Percentiles rank a stretch among this genome's conserved stretches.
Conservation (phyloP, 768 basidiomycete genomes). For the Termitomyces sp. region DNA sequence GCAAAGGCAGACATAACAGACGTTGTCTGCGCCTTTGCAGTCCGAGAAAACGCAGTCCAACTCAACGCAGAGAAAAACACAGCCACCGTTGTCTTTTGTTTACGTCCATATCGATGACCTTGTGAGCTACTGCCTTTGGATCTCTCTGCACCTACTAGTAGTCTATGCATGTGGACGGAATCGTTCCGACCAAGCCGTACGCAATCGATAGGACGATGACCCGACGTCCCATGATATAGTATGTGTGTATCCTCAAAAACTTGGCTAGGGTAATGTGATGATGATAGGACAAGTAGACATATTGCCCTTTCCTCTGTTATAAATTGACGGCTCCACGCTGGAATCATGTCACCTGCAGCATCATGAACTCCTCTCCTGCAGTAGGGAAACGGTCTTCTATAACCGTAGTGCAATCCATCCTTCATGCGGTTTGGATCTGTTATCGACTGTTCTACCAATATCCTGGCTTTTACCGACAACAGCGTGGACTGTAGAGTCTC, state of each 20-base stretch:
- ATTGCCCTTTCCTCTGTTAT: too few relatives aligned
- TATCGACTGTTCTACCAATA: too few relatives aligned
- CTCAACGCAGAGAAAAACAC: slow-evolving; percentile 5
- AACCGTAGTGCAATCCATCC: not conserved
- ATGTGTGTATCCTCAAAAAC: not conserved
- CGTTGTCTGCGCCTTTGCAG: slow-evolving; percentile 6
- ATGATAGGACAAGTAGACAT: too few relatives aligned
- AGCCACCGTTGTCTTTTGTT: slow-evolving; percentile 11
- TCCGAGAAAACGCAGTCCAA: not conserved
- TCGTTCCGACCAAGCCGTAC: not conserved
- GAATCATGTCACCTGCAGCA: too few relatives aligned
- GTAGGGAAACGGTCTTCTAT: not conserved
- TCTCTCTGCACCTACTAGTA: not conserved
- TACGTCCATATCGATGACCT: not conserved
- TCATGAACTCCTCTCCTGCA: too few relatives aligned
- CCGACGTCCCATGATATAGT: not conserved
- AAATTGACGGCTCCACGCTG: too few relatives aligned
- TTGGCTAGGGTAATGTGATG: not conserved
- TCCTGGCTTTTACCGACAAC: too few relatives aligned
- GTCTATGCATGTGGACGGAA: not conserved
- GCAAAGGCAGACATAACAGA: slow-evolving; percentile 42
- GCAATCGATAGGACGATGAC: too few relatives aligned
- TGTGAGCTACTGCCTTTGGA: not conserved
- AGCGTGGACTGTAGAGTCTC: too few relatives aligned
- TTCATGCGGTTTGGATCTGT: too few relatives aligned